A percentile compares a stretch with the other conserved stretches of the same genome.
Conservation (phyloP, 176 grass and related monocot species). For the Metroxylon sagu region DNA sequence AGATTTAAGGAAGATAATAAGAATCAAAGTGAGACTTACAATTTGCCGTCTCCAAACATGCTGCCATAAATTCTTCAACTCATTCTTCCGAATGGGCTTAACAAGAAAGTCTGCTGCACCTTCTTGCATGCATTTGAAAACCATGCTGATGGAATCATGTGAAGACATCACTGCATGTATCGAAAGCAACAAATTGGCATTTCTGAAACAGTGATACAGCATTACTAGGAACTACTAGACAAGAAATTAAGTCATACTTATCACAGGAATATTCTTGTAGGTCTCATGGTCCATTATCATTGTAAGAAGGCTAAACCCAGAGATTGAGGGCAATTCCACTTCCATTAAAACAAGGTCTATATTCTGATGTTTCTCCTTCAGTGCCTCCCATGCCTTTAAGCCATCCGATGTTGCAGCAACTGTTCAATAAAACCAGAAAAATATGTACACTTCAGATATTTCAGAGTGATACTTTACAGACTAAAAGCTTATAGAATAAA, state of each 20-base stretch:
- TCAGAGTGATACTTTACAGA: too few species aligned
- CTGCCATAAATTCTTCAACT: conserved; percentile 90
- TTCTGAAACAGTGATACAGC: too few species aligned
- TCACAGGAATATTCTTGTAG: conserved; percentile 93
- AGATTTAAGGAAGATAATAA: too few species aligned
- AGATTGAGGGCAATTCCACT: conserved; percentile 85
- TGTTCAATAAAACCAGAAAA: conserved; percentile 7
- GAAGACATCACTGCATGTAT: conserved; percentile 96
- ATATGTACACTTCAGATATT: too few species aligned
- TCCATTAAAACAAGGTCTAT: conserved; percentile 91
- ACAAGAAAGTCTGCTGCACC: conserved; percentile 95
- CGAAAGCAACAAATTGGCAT: conserved; percentile 13
- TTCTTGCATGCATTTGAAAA: conserved; percentile 99
- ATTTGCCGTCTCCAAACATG: conserved; percentile 98
- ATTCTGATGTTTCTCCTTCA: conserved; percentile 81
- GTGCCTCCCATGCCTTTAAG: conserved; percentile 72
- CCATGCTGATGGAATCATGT: conserved; percentile 82
- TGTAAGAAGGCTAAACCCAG: conserved; percentile 79
- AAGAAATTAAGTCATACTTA: conserved; percentile 51
- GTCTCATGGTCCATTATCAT: conserved; percentile 89
- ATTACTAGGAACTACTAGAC: conserved; percentile 7
- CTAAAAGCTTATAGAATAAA: too few species aligned
- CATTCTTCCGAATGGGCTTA: conserved; percentile 93
- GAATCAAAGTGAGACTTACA: conserved; percentile 29
- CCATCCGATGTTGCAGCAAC: conserved; percentile 66